phyloP scores from a whole-genome alignment of 2,329 filamentous ascomycete genomes.

The Torrubiellomyces zombiae region DNA sequence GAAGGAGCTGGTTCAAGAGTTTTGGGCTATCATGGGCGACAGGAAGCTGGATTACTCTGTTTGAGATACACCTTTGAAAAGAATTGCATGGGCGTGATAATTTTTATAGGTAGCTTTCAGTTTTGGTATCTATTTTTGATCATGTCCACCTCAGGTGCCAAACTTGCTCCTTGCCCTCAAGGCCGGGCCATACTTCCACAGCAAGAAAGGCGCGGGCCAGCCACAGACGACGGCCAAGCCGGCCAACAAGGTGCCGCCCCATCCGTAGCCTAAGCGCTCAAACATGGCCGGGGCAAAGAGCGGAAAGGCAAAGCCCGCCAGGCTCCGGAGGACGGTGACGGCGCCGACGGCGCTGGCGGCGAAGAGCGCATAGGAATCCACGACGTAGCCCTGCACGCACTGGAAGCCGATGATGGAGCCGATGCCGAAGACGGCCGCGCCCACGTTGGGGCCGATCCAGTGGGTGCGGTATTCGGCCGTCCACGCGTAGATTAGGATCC shows the following conservation, averaged over 20 bases:
- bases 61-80: too few relatives aligned
- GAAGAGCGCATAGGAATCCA: conserved; percentile 29
- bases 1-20: conserved; percentile 44
- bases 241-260: conserved; percentile 26
- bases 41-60: conserved; percentile 30
- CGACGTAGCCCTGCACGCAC: conserved; percentile 28
- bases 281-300: conserved; percentile 33
- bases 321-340: conserved; percentile 24
- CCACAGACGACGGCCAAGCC: conserved; percentile 21
- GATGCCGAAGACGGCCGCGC: conserved; percentile 20
- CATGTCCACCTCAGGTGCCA: conserved; percentile 3
- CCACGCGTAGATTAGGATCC: conserved; percentile 29
- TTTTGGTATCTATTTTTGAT: not conserved
- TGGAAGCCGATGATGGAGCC: conserved; percentile 25
- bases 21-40: conserved; percentile 44
- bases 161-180: conserved; percentile 17
- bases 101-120: too few relatives aligned
- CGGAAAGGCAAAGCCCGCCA: conserved; percentile 35
- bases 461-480: conserved; percentile 23
- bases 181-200: conserved; percentile 27
- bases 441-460: conserved; percentile 29
- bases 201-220: conserved; percentile 23
- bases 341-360: conserved; percentile 28
- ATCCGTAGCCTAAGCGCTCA: conserved; percentile 21
- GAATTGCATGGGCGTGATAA: too few relatives aligned